Evolutionary conservation across 106 monocot species (phyloP).

Genomic region (Dendrobium officinale): DNA sequence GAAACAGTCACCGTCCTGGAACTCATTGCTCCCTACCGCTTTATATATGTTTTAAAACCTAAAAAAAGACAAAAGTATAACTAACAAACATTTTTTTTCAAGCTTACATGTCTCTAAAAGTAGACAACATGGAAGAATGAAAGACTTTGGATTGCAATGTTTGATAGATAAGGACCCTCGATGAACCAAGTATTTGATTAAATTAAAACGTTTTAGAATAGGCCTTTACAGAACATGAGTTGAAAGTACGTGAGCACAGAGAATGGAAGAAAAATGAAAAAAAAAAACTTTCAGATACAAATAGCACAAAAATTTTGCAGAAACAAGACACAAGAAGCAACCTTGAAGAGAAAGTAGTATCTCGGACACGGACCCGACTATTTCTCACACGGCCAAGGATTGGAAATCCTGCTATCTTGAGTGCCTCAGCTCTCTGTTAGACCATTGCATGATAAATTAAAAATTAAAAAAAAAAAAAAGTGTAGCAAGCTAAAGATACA

Average conservation of each 20-base stretch:
- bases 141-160: not conserved
- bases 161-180: not conserved
- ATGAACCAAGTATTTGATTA: not conserved
- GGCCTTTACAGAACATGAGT: too few relatives aligned
- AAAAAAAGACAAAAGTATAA: not conserved
- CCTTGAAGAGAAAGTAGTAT: constrained; percentile 96
- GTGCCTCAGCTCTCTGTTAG: constrained; percentile 85
- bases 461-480: not conserved
- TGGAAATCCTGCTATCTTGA: constrained; percentile 90
- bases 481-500: not conserved
- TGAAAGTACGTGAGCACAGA: not conserved
- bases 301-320: constrained; percentile 1
- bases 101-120: not conserved
- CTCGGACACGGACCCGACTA: constrained; percentile 83
- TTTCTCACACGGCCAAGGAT: constrained; percentile 85
- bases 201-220: not conserved
- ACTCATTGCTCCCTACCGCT: not conserved
- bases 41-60: too few relatives aligned
- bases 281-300: not conserved
- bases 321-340: constrained; percentile 13
- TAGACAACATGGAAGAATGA: not conserved
- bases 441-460: constrained; percentile 3
- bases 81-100: not conserved
- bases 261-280: not conserved
- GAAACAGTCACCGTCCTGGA: not conserved